phyloP scores from a whole-genome alignment of 2,329 filamentous ascomycete genomes.

The Aspergillus pseudotamarii region DNA sequence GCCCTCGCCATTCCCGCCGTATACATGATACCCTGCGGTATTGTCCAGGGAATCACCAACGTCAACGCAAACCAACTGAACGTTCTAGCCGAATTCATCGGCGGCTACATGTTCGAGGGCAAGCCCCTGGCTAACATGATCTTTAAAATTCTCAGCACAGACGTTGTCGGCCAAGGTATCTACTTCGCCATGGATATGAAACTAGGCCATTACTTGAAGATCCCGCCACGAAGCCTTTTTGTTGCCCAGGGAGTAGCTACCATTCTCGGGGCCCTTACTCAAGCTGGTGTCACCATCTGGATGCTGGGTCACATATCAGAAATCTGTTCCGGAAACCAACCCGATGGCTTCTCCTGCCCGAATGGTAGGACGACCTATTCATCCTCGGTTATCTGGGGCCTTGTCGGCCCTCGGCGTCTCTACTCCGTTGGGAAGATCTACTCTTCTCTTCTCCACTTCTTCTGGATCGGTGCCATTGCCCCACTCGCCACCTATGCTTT shows the following conservation, averaged over 20 bases:
- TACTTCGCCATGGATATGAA: constrained; percentile 55
- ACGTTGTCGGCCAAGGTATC: constrained; percentile 53
- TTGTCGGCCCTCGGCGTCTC: constrained; percentile 54
- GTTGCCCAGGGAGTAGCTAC: constrained; percentile 53
- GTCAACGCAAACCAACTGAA: constrained; percentile 49
- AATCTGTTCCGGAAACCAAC: constrained; percentile 46
- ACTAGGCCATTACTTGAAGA: constrained; percentile 51
- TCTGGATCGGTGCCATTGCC: constrained; percentile 50
- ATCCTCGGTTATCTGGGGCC: constrained; percentile 55
- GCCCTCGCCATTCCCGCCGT: constrained; percentile 45
- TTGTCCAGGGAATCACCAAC: constrained; percentile 49
- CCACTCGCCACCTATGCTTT: constrained; percentile 26
- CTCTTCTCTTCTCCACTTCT: constrained; percentile 52
- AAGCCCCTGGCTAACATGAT: constrained; percentile 50
- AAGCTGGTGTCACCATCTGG: constrained; percentile 42
- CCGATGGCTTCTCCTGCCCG: constrained; percentile 54
- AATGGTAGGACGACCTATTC: constrained; percentile 54
- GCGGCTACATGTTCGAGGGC: constrained; percentile 49
- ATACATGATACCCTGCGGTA: constrained; percentile 50
- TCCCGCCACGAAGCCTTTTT: constrained; percentile 53
- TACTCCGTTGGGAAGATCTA: constrained; percentile 54
- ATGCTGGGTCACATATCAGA: constrained; percentile 44
- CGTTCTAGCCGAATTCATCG: constrained; percentile 49
- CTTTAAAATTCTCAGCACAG: constrained; percentile 54
- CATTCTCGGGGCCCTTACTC: constrained; percentile 50